Evolutionary conservation across 2,329 filamentous ascomycete species (phyloP).

Genomic region (Cordyceps javanica): DNA sequence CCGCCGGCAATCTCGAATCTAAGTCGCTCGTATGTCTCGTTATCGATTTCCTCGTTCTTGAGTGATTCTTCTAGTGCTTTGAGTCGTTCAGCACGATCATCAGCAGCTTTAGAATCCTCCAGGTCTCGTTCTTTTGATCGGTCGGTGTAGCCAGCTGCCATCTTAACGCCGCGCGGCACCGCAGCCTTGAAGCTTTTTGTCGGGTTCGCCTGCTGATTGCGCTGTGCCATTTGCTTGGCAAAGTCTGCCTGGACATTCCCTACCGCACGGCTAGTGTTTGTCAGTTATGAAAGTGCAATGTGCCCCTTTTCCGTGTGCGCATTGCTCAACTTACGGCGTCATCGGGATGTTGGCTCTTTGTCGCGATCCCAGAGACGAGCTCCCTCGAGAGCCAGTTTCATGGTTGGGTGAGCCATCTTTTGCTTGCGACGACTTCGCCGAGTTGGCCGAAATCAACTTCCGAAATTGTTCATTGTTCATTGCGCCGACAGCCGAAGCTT

Average conservation of each 20-base stretch:
- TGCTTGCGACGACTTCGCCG: slow-evolving; percentile 32
- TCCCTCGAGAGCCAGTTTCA: slow-evolving; percentile 20
- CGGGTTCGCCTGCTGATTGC: slow-evolving; percentile 48
- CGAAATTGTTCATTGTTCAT: slow-evolving; percentile 99
- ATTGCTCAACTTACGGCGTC: slow-evolving; percentile 65
- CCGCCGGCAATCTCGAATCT: slow-evolving; percentile 75
- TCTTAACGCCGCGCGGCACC: slow-evolving; percentile 74
- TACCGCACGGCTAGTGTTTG: slow-evolving; percentile 54
- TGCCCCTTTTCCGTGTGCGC: background rate
- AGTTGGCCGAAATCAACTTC: slow-evolving; percentile 58
- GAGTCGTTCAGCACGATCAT: slow-evolving; percentile 57
- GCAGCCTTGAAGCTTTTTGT: slow-evolving; percentile 72
- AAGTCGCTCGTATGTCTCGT: slow-evolving; percentile 68
- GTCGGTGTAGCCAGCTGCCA: slow-evolving; percentile 78
- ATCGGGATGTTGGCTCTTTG: slow-evolving; percentile 80
- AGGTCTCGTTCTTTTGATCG: slow-evolving; percentile 61
- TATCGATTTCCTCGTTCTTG: slow-evolving; percentile 79
- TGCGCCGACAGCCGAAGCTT: slow-evolving; percentile 2
- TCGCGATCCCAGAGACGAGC: slow-evolving; percentile 61
- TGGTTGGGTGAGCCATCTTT: slow-evolving; percentile 40
- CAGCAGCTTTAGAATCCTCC: slow-evolving; percentile 44
- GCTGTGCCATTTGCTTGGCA: slow-evolving; percentile 75
- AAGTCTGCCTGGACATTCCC: slow-evolving; percentile 58
- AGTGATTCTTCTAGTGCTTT: slow-evolving; percentile 74
- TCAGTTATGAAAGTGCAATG: background rate